Conservation (phyloP, 805 yeast genomes). For the Metschnikowia lochheadii region DNA sequence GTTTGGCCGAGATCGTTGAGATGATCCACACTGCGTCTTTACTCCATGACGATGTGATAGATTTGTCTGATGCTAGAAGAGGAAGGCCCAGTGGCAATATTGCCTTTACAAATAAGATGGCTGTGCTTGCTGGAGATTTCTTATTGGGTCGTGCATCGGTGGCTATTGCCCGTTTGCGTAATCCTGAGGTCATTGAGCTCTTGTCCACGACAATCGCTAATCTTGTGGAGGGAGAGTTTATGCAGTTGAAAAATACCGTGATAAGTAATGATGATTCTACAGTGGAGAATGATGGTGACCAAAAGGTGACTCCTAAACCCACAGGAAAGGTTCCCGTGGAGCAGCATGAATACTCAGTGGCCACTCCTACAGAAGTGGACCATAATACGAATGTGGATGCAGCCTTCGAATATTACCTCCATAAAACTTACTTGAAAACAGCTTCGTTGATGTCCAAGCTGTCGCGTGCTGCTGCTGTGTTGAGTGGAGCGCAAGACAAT, state of each 20-base stretch:
- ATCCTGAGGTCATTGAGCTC: slow-evolving; percentile 95
- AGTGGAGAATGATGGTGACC: slow-evolving; percentile 46
- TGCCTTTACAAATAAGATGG: slow-evolving; percentile 96
- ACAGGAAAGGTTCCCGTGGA: slow-evolving; percentile 61
- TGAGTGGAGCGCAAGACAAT: slow-evolving; percentile 74
- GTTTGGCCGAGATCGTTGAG: slow-evolving; percentile 95
- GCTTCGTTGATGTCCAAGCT: slow-evolving; percentile 93
- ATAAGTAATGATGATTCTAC: slow-evolving; percentile 44
- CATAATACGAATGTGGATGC: slow-evolving; percentile 69
- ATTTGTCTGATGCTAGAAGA: slow-evolving; percentile 80
- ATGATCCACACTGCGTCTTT: slow-evolving; percentile 97
- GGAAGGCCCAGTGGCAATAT: slow-evolving; percentile 89
- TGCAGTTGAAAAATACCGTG: slow-evolving; percentile 95
- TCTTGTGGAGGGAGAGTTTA: slow-evolving; percentile 96
- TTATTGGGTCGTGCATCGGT: slow-evolving; percentile 94
- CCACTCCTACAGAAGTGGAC: slow-evolving; percentile 37
- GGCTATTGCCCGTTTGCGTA: slow-evolving; percentile 85
- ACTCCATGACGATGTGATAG: slow-evolving; percentile 96
- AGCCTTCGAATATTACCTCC: slow-evolving; percentile 93
- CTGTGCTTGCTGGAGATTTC: slow-evolving; percentile 95
- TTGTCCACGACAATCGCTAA: slow-evolving; percentile 95
- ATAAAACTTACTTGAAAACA: slow-evolving; percentile 92
- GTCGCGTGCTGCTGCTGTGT: slow-evolving; percentile 86
- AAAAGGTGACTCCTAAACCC: slow-evolving; percentile 47
- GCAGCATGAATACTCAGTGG: slow-evolving; percentile 55